Percentiles rank a stretch among this genome's conserved stretches.
These are phyloP conservation scores for Chloris gayana DNA, from an alignment of 176 grass and related monocot species.

Conservation along the genomic window DNA sequence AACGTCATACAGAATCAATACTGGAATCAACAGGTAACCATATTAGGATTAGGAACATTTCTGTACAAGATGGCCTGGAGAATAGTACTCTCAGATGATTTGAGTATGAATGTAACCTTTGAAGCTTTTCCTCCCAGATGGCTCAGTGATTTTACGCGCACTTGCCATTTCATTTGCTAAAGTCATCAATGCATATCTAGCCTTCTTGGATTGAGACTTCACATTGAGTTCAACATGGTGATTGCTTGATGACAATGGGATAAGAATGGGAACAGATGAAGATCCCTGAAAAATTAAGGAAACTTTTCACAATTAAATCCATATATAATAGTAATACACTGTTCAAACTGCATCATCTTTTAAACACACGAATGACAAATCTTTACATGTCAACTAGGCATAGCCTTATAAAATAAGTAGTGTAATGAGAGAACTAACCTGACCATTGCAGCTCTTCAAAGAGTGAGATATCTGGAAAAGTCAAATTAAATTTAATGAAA, in stretches of 20 bases:
- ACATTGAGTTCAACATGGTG: constrained; percentile 68
- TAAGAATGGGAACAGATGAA: constrained; percentile 47
- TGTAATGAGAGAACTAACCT: constrained; percentile 47
- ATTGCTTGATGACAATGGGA: constrained; percentile 63
- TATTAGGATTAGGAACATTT: constrained; percentile 38
- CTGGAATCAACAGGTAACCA: constrained; percentile 47
- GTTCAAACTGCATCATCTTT: neutral
- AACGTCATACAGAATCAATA: constrained; percentile 67
- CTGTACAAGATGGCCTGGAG: neutral
- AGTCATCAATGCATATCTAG: constrained; percentile 66
- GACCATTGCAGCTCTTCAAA: constrained; percentile 64
- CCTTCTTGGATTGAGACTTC: constrained; percentile 58
- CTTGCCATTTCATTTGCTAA: constrained; percentile 63
- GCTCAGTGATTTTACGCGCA: constrained; percentile 43
- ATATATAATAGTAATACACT: neutral
- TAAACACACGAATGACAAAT: constrained; percentile 12
- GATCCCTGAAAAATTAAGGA: constrained; percentile 55
- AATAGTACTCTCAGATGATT: neutral
- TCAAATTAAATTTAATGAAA: constrained; percentile 32
- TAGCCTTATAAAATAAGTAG: constrained; percentile 15
- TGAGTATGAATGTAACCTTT: constrained; percentile 56
- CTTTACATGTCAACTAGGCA: neutral
- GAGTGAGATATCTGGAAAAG: constrained; percentile 66
- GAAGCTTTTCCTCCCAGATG: constrained; percentile 45
- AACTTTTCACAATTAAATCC: constrained; percentile 3